Conservation (phyloP, 2,329 filamentous ascomycete species). For the Aspergillus floridensis region DNA sequence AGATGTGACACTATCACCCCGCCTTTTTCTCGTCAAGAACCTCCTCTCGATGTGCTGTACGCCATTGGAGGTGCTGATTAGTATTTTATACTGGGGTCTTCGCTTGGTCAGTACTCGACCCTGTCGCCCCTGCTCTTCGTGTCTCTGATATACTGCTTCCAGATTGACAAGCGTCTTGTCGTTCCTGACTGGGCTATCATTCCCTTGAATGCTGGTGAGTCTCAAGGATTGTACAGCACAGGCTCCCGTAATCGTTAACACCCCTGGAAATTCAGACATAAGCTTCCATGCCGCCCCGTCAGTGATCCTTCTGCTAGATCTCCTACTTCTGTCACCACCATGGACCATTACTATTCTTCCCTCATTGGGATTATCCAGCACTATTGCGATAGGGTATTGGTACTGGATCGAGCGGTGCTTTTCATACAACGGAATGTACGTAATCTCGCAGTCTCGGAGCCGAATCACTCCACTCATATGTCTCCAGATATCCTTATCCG, state of each 20-base stretch:
- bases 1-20: conserved; percentile 52
- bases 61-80: conserved; percentile 61
- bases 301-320: conserved; percentile 53
- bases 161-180: conserved; percentile 50
- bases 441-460: conserved; percentile 8
- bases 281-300: conserved; percentile 54
- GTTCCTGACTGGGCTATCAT: conserved; percentile 45
- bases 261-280: conserved; percentile 34
- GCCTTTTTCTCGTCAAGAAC: conserved; percentile 58
- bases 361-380: conserved; percentile 49
- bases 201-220: conserved; percentile 37
- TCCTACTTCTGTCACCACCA: conserved; percentile 59
- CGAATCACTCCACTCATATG: conserved; percentile 5
- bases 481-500: conserved; percentile 76
- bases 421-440: conserved; percentile 58
- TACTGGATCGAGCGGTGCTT: conserved; percentile 64
- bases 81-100: conserved; percentile 60
- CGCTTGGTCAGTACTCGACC: conserved; percentile 41
- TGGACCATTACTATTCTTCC: conserved; percentile 57
- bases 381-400: conserved; percentile 60
- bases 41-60: conserved; percentile 56
- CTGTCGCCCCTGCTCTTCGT: conserved; percentile 4
- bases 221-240: conserved; percentile 7
- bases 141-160: neutral
- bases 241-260: conserved; percentile 19